A percentile compares a stretch with the other conserved stretches of the same genome.
phyloP scores from a whole-genome alignment of 2,329 filamentous ascomycete genomes.

The Fusarium sp. region DNA sequence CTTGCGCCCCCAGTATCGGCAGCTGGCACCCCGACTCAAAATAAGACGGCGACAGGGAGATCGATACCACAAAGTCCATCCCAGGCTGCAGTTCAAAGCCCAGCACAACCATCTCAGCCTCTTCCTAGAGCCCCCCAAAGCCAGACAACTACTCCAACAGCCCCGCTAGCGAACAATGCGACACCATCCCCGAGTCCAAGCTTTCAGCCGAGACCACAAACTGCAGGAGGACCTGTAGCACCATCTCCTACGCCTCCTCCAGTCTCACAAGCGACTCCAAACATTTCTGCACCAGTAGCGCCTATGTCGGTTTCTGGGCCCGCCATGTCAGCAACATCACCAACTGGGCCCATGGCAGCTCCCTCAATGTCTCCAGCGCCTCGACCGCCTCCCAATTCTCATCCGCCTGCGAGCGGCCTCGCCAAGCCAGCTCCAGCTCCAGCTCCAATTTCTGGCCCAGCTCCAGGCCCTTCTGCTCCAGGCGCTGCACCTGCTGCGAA shows the following conservation, averaged over 20 bases:
- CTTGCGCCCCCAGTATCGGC: slow-evolving; percentile 52
- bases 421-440: slow-evolving; percentile 26
- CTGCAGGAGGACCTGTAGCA: slow-evolving; percentile 28
- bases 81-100: slow-evolving; percentile 32
- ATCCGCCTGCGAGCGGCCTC: slow-evolving; percentile 33
- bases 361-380: slow-evolving; percentile 46
- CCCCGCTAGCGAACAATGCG: slow-evolving; percentile 31
- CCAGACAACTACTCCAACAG: slow-evolving; percentile 18
- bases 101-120: slow-evolving; percentile 33
- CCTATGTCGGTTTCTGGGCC: slow-evolving; percentile 43
- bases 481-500: slow-evolving; percentile 37
- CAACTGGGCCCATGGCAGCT: slow-evolving; percentile 36
- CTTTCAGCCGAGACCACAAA: slow-evolving; percentile 33
- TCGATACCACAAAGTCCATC: slow-evolving; percentile 38
- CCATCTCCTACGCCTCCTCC: slow-evolving; percentile 42
- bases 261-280: slow-evolving; percentile 39
- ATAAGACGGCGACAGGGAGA: slow-evolving; percentile 36
- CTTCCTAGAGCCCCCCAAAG: slow-evolving; percentile 33
- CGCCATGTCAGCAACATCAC: slow-evolving; percentile 42
- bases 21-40: slow-evolving; percentile 37
- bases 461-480: slow-evolving; percentile 23
- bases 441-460: slow-evolving; percentile 28
- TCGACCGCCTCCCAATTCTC: slow-evolving; percentile 29
- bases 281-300: slow-evolving; percentile 34
- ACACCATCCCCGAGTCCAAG: slow-evolving; percentile 37